Conservation (phyloP, 306 rosid species). For the Quercus cerris region DNA sequence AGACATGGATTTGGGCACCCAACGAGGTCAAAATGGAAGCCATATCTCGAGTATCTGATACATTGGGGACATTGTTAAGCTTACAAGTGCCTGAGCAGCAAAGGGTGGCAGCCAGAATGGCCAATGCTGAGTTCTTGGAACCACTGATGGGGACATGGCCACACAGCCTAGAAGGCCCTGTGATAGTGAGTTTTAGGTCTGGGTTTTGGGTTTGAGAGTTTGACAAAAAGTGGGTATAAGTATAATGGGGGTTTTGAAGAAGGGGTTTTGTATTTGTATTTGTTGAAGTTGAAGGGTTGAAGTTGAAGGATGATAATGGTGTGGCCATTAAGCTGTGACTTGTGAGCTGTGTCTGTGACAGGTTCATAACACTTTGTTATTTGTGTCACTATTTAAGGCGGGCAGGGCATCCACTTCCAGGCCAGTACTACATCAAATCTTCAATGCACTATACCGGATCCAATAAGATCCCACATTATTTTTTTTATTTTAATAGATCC, state of each 20-base stretch:
- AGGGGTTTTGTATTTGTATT: background rate
- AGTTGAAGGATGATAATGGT: too few species aligned
- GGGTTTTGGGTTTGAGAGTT: background rate
- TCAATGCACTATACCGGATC: too few species aligned
- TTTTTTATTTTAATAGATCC: too few species aligned
- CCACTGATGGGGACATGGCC: constrained; percentile 34
- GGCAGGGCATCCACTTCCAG: too few species aligned
- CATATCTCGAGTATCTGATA: constrained; percentile 25
- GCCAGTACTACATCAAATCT: too few species aligned
- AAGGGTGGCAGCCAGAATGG: constrained; percentile 40
- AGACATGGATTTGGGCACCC: constrained; percentile 20
- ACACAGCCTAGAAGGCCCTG: constrained; percentile 30
- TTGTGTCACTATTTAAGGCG: too few species aligned
- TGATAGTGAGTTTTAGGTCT: constrained; percentile 15
- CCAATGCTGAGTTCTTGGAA: constrained; percentile 35
- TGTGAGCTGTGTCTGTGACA: too few species aligned
- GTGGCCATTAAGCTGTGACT: too few species aligned
- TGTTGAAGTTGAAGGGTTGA: too few species aligned
- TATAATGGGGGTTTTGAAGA: background rate
- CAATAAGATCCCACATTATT: too few species aligned
- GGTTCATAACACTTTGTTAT: too few species aligned
- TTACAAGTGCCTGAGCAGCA: constrained; percentile 27
- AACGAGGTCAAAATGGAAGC: constrained; percentile 18
- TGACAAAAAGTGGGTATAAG: background rate
- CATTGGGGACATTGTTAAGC: constrained; percentile 17